Evolutionary conservation across 129 eudicot genomes (phyloP), one percentile per base, ranked within the genome.

Genomic region (Helichrysum umbraculigerum): DNA sequence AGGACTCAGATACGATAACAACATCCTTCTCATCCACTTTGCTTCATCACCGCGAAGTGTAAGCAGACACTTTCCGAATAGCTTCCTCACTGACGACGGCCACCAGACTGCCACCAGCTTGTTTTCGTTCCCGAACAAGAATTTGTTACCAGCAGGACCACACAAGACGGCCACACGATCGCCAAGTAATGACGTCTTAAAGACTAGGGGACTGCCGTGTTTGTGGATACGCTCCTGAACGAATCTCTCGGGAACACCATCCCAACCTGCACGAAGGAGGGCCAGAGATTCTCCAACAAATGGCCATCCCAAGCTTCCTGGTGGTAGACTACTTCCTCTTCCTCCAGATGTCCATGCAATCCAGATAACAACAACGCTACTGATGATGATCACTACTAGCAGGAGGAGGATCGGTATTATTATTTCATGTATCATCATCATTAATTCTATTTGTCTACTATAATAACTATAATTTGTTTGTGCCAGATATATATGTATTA

Each of bases 61-160:
- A 2, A 81, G 56, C 51, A 84, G 10, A 16, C 86, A 83, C 39
- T 17, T 72, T 3, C 85, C 88, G 1, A 89, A 83, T 37, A 89
- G 75, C 78, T 83, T 87, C 74, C 81, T 87, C 19, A 85, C 84
- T 4, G 87, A 68, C 19, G 19, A 4, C 12, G 90, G 96, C 92
- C 92, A 87, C 92, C 92, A 89, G 22, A 51, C 74, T 0, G 69
- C 77, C 7, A 87, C 96, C 71, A 68, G 42, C 83, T 87, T 87
- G 71, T 81, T 87, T 71, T 89, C 96, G 68, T 87, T 87, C 14
- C 78, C 80, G 58, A 87, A 89, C 81, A 89, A 64, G 63, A 89
- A 89, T 68, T 85, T 87, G 56, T 89, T 85, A 15, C 86, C 90
- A 0, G 81, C 83, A 0, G 88, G 78, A 7, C 96, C 92, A 32